Percentiles rank a stretch among this genome's conserved stretches.
phyloP scores from a whole-genome alignment of 345 rosid genomes.

The Sapria himalayana region DNA sequence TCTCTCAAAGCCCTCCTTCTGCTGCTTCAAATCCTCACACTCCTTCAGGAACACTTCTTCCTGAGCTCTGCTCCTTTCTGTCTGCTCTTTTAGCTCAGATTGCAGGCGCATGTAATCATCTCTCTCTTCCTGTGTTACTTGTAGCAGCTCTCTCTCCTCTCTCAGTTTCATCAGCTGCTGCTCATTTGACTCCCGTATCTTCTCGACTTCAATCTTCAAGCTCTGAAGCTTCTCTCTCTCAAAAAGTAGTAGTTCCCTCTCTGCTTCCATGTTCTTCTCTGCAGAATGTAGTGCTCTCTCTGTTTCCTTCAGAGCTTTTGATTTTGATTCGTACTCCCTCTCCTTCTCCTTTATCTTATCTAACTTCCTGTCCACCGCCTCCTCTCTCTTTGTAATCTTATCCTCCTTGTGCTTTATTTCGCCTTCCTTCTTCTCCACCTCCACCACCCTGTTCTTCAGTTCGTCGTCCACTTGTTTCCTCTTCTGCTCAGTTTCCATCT shows the following conservation, averaged over 20 bases:
- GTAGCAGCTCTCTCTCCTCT: conserved; percentile 38
- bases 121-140: conserved; percentile 64
- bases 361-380: conserved; percentile 40
- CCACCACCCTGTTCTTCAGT: conserved; percentile 39
- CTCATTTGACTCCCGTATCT: conserved; percentile 39
- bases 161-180: conserved; percentile 31
- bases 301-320: conserved; percentile 39
- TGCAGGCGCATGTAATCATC: conserved; percentile 51
- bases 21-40: conserved; percentile 65
- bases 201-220: conserved; percentile 50
- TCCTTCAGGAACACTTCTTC: conserved; percentile 67
- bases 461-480: conserved; percentile 54
- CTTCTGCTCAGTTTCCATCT: conserved; percentile 58
- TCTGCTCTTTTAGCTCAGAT: conserved; percentile 54
- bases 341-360: conserved; percentile 73
- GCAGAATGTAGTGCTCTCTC: conserved; percentile 46
- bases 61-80: conserved; percentile 49
- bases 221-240: conserved; percentile 35
- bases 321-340: conserved; percentile 33
- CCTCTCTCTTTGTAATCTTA: conserved; percentile 62
- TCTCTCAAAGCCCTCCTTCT: conserved; percentile 72
- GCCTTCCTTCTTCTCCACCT: conserved; percentile 63
- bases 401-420: conserved; percentile 74
- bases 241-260: conserved; percentile 26
- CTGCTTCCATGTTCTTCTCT: conserved; percentile 42